Percentiles rank a stretch among this genome's conserved stretches.
These are phyloP conservation scores for Chenopodium quinoa DNA, from an alignment of 148 eudicot species.

Conservation along the genomic window DNA sequence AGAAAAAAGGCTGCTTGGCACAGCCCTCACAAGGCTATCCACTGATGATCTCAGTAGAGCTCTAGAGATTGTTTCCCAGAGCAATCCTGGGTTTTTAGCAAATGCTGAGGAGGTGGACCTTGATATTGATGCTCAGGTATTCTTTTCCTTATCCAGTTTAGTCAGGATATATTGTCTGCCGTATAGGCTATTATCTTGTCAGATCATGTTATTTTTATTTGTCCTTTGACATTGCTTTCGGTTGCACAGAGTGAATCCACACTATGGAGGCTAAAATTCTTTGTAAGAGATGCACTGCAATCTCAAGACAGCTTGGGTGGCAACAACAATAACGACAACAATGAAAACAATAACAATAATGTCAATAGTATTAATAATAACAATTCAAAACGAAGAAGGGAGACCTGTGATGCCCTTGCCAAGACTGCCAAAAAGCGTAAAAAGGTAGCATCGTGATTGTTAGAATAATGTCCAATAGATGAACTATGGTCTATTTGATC, in stretches of 20 bases:
- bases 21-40: constrained; percentile 47
- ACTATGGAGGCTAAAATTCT: constrained; percentile 68
- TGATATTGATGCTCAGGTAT: constrained; percentile 51
- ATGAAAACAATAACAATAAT: constrained; percentile 17
- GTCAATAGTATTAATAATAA: constrained; percentile 16
- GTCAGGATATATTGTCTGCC: background rate
- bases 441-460: constrained; percentile 36
- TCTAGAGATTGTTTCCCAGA: constrained; percentile 61
- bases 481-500: background rate
- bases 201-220: background rate
- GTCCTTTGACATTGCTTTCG: background rate
- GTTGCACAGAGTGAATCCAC: constrained; percentile 60
- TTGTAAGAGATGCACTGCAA: constrained; percentile 57
- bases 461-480: background rate
- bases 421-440: constrained; percentile 65
- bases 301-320: constrained; percentile 34
- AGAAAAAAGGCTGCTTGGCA: constrained; percentile 68
- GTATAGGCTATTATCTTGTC: background rate
- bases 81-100: constrained; percentile 48
- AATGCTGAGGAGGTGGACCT: constrained; percentile 65
- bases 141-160: background rate
- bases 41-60: constrained; percentile 63
- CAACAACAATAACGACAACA: constrained; percentile 15
- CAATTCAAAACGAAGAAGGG: constrained; percentile 50
- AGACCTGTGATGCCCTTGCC: constrained; percentile 50